Evolutionary conservation across 331 rosid genomes (phyloP), one percentile per base, ranked within the genome.

Genomic region (Stylosanthes scabra): DNA sequence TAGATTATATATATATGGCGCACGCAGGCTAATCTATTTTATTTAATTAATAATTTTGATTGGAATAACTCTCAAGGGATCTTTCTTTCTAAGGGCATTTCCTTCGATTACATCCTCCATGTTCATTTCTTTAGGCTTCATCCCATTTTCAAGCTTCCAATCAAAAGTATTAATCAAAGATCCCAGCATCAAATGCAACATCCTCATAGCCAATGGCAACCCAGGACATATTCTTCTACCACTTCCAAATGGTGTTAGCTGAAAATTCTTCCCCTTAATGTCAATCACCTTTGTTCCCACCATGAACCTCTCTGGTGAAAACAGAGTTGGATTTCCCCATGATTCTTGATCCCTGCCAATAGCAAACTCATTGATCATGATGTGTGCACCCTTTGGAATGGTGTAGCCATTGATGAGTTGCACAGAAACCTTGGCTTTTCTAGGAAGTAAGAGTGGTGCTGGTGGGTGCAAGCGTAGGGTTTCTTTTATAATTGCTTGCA

Each of bases 21-120:
- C 25, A n/a, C n/a, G n/a, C n/a, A n/a, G 37, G 37, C 37, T 34
- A 34, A 34, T 34, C 6, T 34, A 6, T 34, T 34, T 34, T 34
- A 34, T 34, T 34, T 34, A 52, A 52, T 14, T 14, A 8, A 8
- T 14, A n/a, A 52, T 52, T 52, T 15, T 52, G 72, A 46, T 11
- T 27, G 88, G 86, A 9, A 78, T 12, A 37, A 79, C 87, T 62
- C 79, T 20, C 34, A 81, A 50, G 3, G 86, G 76, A 2, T 63
- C 7, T 74, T 68, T 63, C 57, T 71, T n/a, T 60, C 58, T 34
- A 51, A 75, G 25, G 4, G 76, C 65, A 57, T 80, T 42, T 2
- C 86, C 82, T 6, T 42, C 37, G 34, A 84, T 51, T 70, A 59
- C 74, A 12, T 87, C 87, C 3, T 87, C 87, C 83, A 82, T 52